Evolutionary conservation across 176 grass and related monocot species (phyloP), one percentile per base, ranked within the genome.

Genomic region (Phragmites australis): DNA sequence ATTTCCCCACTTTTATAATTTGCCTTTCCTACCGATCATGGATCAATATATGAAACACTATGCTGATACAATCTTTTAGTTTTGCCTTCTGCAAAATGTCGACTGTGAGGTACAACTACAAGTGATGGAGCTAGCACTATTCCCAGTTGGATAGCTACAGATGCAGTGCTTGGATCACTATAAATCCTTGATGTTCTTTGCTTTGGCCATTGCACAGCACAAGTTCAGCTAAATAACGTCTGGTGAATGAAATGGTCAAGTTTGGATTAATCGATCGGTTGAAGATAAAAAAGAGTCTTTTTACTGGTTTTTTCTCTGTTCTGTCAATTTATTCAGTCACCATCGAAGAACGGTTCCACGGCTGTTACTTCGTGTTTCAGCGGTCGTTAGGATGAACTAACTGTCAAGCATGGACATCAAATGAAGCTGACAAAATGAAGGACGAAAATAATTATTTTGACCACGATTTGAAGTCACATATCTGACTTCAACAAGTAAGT

Each of bases 111-210:
- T 55, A n/a, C n/a, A n/a, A 58, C 22, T 26, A 58, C 55, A 58
- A 26, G 10, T 25, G 55, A 27, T 58, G 23, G 55, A 26, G 22
- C 55, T 26, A 10, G 22, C 55, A 58, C 55, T 55, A 55, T 11
- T 55, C n/a, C 52, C 1, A 55, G 11, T 8, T 55, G 52, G 40
- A 31, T 44, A 19, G 55, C 9, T 61, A 72, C 29, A 60, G 51
- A 59, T 70, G 55, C 12, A 32, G 65, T 59, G 39, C 79, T 52
- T 70, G 25, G 23, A 32, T 81, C 44, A 70, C 65, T 70, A 70
- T 16, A 21, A 4, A 29, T 76, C 23, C 26, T 46, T 45, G 27
- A 1, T 29, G 34, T 43, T 10, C 22, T 59, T 44, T 29, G 6
- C 17, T 4, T 15, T 43, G 37, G 15, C 13, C 39, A 43, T 58